Base-by-base conservation (phyloP, 2,329 filamentous ascomycete genomes). In the Epichloe hybrida region DNA sequence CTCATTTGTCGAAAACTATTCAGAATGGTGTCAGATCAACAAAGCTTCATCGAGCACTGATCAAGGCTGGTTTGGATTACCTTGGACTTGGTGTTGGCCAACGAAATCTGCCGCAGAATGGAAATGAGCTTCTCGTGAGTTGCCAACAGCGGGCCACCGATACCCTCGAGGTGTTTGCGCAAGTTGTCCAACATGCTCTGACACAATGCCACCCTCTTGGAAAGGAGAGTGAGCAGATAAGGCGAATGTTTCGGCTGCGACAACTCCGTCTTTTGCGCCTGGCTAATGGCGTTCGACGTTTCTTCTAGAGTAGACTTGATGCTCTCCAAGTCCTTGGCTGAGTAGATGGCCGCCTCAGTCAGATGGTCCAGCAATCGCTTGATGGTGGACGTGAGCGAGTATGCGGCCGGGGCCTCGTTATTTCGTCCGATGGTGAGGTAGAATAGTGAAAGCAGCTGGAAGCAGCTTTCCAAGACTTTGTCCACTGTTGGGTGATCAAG, bases 361-460 rank as follows among this genome's bases (percentile, higher is more conserved):
- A 98, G 78, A 64, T 98, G 93, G 61, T 96, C 88, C 48, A 97
- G 68, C 37, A 84, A 68, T 55, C 80, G 72, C 63, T 78, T 81
- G 62, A 84, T 82, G 21, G 80, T 83, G 36, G 80, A 83, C 2
- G 80, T 83, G 53, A 84, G 67, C 20, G 81, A 83, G 64, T 87
- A 97, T 63, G 91, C 86, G 49, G 91, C 93, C 23, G 93, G 93
- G 8, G 88, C 88, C 69, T 97, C 93, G 68, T 91, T 90, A 63
- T 95, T 98, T 62, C 88, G 85, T 52, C 93, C 93, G 63, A 97
- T 88, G 1, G 93, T 97, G 73, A 98, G 83, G 68, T 96, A 98
- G 62, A 95, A 90, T 36, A 98, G 78, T 5, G 91, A 97, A 44
- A 98, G 83, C 51, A 98, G 79, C 62, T 84, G 80, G 58, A 84